Evolutionary conservation across 1,139 yeast genomes (phyloP), one percentile per base, ranked within the genome.

Genomic region (Nakaseomyces kungkrabaensis): DNA sequence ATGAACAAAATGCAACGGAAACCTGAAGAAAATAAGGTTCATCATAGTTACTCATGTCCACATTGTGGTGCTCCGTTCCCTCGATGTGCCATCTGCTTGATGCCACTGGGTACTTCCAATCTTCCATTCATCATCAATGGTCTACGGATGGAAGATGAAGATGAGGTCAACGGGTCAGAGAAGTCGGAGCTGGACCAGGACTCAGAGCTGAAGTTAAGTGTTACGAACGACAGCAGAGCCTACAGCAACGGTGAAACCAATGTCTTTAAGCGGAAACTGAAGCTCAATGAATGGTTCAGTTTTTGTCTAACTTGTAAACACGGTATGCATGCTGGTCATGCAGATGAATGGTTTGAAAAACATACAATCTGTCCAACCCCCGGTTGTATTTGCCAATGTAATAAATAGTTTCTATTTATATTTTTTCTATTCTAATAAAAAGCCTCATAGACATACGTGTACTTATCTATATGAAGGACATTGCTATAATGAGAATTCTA

Each of bases 301-400:
- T 88, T 88, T 67, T 92, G 98, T 63, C 71, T 92, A 55, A 79
- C 83, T 29, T 92, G 97, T 65, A 87, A 85, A 63, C 97, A 92
- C 62, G 96, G 97, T 1, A 81, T 84, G 76, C 98, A 92, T 69
- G 90, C 95, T 0, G 88, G 84, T 13, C 97, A 92, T 66, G 97
- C 97, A 0, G 89, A 85, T 57, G 95, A 88, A 61, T 92, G 97
- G 97, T 92, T 92, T 63, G 77, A 83, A 22, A 83, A 82, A 64
- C 96, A 90, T 60, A 79, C 77, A 51, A 79, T 86, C 2, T 92
- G 98, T 63, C 97, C 98, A 0, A 96, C 90, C 2, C 96, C 97
- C 0, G 96, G 89, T 49, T 92, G 97, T 60, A 74, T 76, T 47
- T 92, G 97, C 63, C 72, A 80, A 48, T 90, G 97, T 65, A 85